Conservation (phyloP, 306 rosid species). For the Canavalia gladiata region DNA sequence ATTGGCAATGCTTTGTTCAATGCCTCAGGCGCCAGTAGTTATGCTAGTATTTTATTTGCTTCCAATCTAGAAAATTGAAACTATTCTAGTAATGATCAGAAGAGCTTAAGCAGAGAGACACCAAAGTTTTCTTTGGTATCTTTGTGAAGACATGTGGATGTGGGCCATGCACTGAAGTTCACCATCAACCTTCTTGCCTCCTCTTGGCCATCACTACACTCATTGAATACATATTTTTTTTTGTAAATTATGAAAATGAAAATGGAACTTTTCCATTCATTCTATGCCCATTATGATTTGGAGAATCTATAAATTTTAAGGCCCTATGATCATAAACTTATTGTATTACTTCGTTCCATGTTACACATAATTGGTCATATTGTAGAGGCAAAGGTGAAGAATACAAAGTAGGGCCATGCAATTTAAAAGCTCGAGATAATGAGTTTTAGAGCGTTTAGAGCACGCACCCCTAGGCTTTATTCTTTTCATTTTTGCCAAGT, state of each 20-base stretch:
- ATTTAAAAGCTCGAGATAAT: too few species aligned
- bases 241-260: neutral
- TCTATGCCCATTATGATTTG: constrained; percentile 26
- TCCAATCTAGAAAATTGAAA: neutral
- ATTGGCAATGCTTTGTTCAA: neutral
- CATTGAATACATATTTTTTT: too few species aligned
- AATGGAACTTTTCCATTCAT: neutral
- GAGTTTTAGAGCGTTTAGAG: too few species aligned
- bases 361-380: too few species aligned
- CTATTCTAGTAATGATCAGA: neutral
- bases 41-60: constrained; percentile 29
- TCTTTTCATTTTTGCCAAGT: too few species aligned
- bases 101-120: constrained; percentile 35
- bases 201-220: neutral
- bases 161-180: constrained; percentile 2
- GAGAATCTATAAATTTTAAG: constrained; percentile 38
- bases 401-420: too few species aligned
- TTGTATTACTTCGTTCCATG: neutral
- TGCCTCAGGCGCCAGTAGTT: neutral
- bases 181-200: neutral
- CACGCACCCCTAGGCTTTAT: too few species aligned
- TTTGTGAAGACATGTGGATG: constrained; percentile 31
- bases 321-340: neutral
- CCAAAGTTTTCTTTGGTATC: constrained; percentile 43
- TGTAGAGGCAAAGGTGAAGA: too few species aligned